A percentile compares a stretch with the other conserved stretches of the same genome.
Evolutionary conservation across 805 yeast species (phyloP).

Genomic region (Candida nonsorbophila): DNA sequence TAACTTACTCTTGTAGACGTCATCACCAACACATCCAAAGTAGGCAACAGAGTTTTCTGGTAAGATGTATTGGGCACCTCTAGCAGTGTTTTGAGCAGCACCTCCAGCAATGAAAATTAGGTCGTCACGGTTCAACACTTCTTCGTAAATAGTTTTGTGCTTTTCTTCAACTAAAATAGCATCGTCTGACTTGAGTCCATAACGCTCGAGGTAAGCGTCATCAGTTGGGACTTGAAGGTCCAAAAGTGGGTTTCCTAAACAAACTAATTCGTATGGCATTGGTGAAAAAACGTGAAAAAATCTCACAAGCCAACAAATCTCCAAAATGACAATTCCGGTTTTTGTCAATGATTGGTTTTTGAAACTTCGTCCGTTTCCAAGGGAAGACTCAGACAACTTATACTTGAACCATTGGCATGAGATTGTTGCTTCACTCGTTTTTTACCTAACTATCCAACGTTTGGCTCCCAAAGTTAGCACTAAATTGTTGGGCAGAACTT

Average conservation of each 20-base stretch:
- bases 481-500: conserved; percentile 46
- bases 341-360: conserved; percentile 38
- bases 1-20: conserved; percentile 77
- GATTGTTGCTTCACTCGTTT: conserved; percentile 49
- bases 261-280: conserved; percentile 67
- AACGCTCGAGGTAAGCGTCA: conserved; percentile 66
- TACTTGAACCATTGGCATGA: conserved; percentile 71
- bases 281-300: too few relatives aligned
- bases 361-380: conserved; percentile 41
- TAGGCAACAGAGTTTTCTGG: conserved; percentile 81
- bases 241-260: conserved; percentile 89
- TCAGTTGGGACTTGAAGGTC: conserved; percentile 80
- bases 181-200: conserved; percentile 83
- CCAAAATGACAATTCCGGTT: too few relatives aligned
- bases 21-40: conserved; percentile 96
- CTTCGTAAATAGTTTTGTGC: conserved; percentile 83
- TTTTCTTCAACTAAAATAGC: conserved; percentile 84
- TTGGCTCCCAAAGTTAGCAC: conserved; percentile 50
- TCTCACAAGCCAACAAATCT: too few relatives aligned
- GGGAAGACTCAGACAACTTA: conserved; percentile 34
- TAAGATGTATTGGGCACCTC: conserved; percentile 93
- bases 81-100: conserved; percentile 98
- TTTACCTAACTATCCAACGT: conserved; percentile 54
- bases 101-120: conserved; percentile 91
- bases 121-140: conserved; percentile 55